Base-by-base conservation (phyloP, 2,329 filamentous ascomycete species). In the Keithomyces neogunnii region DNA sequence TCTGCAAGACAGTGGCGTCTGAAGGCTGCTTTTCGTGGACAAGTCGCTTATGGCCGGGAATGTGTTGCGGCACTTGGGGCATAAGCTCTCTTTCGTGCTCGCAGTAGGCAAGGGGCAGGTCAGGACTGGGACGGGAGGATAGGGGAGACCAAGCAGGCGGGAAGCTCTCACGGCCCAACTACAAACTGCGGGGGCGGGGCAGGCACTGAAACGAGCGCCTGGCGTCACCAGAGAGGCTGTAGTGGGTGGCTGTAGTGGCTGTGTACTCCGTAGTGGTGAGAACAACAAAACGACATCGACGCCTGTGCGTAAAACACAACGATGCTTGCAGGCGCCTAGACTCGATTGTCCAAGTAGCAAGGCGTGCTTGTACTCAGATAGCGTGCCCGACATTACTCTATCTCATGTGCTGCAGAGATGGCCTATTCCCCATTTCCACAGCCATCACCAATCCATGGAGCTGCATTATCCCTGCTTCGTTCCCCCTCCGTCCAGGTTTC, bases 181-280 rank as follows among this genome's bases (percentile, higher is more conserved):
- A 39, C 52, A 33, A 50, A 51, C 53, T 53, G 54, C 53, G 54
- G 54, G 53, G 54, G 54, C 50, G 54, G 54, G 54, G 50, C 40
- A 50, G 19, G 30, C 29, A 44, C 40, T 9, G 28, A 44, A 30
- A 44, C 49, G 36, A 32, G 32, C 5, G 19, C 19, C 46, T 42
- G 42, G 39, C 44, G 49, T 46, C 42, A 50, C 49, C n/a, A 19
- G 19, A 19, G 19, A 19, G 19, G 19, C 19, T 19, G 19, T 19
- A 19, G 29, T 9, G 36, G n/a, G 32, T 46, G 33, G 43, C 26
- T 30, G 40, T 29, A 13, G 40, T 29, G 40, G 4, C n/a, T 39
- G 13, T 19, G 11, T 5, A 39, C 9, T 39, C 9, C 19, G 19
- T 19, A 19, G 19, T 19, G 19, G 19, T 19, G 19, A 19, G 19